Evolutionary conservation across 495 filamentous ascomycete genomes (phyloP).

Genomic region (Penicillium ochrochloron): DNA sequence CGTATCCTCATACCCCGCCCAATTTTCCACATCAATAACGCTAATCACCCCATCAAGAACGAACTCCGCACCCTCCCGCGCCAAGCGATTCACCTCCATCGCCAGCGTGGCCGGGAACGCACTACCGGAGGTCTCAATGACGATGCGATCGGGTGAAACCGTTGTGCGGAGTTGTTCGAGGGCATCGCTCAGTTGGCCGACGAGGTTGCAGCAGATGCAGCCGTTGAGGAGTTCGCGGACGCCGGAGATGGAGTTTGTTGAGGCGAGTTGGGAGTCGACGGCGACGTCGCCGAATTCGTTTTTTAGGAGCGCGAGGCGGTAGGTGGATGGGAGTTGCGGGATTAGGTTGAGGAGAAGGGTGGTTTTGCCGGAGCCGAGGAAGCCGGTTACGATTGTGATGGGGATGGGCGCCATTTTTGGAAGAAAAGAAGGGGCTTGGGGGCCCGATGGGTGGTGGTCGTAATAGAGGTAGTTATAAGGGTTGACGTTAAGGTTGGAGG

Average conservation of each 20-base stretch:
- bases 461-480: not conserved
- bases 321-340: constrained; percentile 76
- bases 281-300: constrained; percentile 98
- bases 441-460: not conserved
- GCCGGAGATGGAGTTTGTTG: constrained; percentile 79
- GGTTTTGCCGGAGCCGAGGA: constrained; percentile 92
- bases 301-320: constrained; percentile 92
- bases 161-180: constrained; percentile 68
- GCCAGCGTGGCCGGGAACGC: constrained; percentile 90
- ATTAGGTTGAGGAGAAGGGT: constrained; percentile 89
- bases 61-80: constrained; percentile 58
- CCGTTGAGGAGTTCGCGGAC: constrained; percentile 92
- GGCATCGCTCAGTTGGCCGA: constrained; percentile 84
- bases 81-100: constrained; percentile 90
- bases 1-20: constrained; percentile 93
- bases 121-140: constrained; percentile 88
- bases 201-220: constrained; percentile 98
- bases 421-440: not conserved
- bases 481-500: not conserved
- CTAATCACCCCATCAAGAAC: constrained; percentile 87
- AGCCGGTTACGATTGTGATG: constrained; percentile 93
- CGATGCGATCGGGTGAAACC: constrained; percentile 75
- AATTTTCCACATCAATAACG: constrained; percentile 97
- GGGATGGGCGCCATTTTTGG: constrained; percentile 69
- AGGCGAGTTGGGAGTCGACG: constrained; percentile 87